A percentile compares a stretch with the other conserved stretches of the same genome.
phyloP scores from a whole-genome alignment of 208 protist genomes.

The Strigomonas galati region DNA sequence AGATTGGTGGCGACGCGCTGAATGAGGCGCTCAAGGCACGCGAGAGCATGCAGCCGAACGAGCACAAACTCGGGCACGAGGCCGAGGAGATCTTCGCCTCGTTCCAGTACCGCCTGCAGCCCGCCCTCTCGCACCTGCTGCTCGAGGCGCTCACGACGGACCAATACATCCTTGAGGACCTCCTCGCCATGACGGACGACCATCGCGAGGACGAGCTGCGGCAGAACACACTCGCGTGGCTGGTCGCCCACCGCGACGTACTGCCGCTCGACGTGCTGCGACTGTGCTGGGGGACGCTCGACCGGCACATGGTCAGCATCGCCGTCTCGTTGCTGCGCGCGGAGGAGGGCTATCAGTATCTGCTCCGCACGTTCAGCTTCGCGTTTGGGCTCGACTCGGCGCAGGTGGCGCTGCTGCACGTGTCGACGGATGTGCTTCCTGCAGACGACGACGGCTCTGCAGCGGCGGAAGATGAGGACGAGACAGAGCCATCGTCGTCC shows the following conservation, averaged over 20 bases:
- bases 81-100: slow-evolving; percentile 39
- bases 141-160: slow-evolving; percentile 32
- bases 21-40: slow-evolving; percentile 27
- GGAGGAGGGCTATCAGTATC: slow-evolving; percentile 56
- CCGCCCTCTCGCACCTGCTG: slow-evolving; percentile 49
- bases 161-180: slow-evolving; percentile 23
- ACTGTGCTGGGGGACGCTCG: slow-evolving; percentile 52
- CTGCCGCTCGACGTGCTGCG: slow-evolving; percentile 33
- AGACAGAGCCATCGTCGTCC: background rate
- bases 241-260: slow-evolving; percentile 47
- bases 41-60: slow-evolving; percentile 12
- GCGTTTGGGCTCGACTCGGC: slow-evolving; percentile 43
- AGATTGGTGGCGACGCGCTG: slow-evolving; percentile 34
- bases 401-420: slow-evolving; percentile 52
- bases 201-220: slow-evolving; percentile 27
- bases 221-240: slow-evolving; percentile 47
- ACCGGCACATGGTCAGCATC: slow-evolving; percentile 43
- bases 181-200: slow-evolving; percentile 25
- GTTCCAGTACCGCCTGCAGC: slow-evolving; percentile 37
- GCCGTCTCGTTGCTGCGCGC: slow-evolving; percentile 40
- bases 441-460: slow-evolving; percentile 4
- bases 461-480: background rate
- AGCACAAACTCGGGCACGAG: slow-evolving; percentile 19
- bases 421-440: slow-evolving; percentile 15
- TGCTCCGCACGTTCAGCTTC: slow-evolving; percentile 52